These are phyloP conservation scores for Gentiana dahurica DNA, from an alignment of 257 asterid species.

Conservation along the genomic window DNA sequence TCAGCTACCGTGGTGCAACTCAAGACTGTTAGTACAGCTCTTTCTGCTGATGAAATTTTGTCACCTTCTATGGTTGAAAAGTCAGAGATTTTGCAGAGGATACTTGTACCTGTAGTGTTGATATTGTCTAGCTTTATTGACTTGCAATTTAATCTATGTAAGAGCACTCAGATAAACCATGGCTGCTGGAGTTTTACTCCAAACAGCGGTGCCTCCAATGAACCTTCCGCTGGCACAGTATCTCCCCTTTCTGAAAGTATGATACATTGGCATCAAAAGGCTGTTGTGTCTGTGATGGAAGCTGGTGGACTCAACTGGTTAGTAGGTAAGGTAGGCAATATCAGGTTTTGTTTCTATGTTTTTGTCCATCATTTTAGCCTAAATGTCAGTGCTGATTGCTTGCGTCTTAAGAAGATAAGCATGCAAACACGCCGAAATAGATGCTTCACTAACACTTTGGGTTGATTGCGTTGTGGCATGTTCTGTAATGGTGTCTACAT, in stretches of 20 bases:
- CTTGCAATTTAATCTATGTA: conserved; percentile 34
- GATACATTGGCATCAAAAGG: conserved; percentile 72
- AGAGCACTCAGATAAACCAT: conserved; percentile 27
- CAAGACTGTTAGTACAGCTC: conserved; percentile 68
- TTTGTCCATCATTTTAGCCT: not conserved
- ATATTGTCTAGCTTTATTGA: conserved; percentile 63
- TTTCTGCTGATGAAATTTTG: conserved; percentile 60
- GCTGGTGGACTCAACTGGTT: conserved; percentile 99
- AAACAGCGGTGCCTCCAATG: conserved; percentile 25
- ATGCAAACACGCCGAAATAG: not conserved
- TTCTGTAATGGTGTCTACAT: too few species aligned
- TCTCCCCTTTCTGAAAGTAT: conserved; percentile 39
- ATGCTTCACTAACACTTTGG: not conserved
- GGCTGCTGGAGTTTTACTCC: conserved; percentile 27
- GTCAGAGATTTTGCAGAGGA: conserved; percentile 63
- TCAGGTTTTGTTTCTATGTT: conserved; percentile 15
- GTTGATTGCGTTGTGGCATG: not conserved
- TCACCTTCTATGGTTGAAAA: conserved; percentile 45
- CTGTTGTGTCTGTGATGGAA: conserved; percentile 86
- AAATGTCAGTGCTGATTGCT: not conserved
- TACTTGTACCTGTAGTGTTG: conserved; percentile 63
- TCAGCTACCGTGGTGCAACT: conserved; percentile 91
- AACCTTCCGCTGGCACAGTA: conserved; percentile 23
- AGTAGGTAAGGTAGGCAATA: conserved; percentile 93
- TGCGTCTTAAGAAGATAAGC: not conserved